Evolutionary conservation across 2,329 filamentous ascomycete genomes (phyloP).

Genomic region (Tolypocladium album): DNA sequence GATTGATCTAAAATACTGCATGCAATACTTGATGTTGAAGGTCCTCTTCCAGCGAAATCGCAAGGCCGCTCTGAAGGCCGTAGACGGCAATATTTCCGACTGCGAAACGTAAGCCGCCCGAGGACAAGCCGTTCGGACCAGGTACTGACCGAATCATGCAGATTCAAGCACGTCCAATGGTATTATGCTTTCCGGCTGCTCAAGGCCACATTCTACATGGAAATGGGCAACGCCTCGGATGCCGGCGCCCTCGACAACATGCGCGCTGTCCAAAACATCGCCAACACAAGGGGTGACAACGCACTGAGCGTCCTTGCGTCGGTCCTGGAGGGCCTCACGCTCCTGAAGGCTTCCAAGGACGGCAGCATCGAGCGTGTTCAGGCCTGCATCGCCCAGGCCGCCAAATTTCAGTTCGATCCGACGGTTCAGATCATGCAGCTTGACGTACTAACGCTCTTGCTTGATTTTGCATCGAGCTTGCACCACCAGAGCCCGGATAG

Average conservation of each 20-base stretch:
- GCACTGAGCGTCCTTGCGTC: constrained; percentile 56
- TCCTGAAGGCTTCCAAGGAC: constrained; percentile 52
- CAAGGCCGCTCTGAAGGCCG: constrained; percentile 60
- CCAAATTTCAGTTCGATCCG: constrained; percentile 58
- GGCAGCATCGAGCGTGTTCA: constrained; percentile 63
- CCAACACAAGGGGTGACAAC: constrained; percentile 48
- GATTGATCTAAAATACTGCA: constrained; percentile 62
- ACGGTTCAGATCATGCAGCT: constrained; percentile 56
- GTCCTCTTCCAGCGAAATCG: constrained; percentile 60
- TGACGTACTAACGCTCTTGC: constrained; percentile 51
- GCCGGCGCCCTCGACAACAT: constrained; percentile 57
- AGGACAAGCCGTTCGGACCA: background rate
- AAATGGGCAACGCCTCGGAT: constrained; percentile 50
- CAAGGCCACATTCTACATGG: constrained; percentile 58
- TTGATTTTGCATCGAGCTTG: constrained; percentile 62
- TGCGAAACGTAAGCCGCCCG: constrained; percentile 45
- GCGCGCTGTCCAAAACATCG: constrained; percentile 48
- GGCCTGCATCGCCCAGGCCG: constrained; percentile 60
- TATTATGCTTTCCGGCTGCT: constrained; percentile 68
- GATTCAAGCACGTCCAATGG: constrained; percentile 59
- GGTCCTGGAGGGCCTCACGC: constrained; percentile 57
- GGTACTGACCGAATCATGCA: constrained; percentile 11
- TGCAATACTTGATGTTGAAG: constrained; percentile 63
- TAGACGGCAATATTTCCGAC: constrained; percentile 59
- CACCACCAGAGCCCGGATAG: constrained; percentile 49